Evolutionary conservation across 768 basidiomycete genomes (phyloP).

Genomic region (Lactarius psammicola): DNA sequence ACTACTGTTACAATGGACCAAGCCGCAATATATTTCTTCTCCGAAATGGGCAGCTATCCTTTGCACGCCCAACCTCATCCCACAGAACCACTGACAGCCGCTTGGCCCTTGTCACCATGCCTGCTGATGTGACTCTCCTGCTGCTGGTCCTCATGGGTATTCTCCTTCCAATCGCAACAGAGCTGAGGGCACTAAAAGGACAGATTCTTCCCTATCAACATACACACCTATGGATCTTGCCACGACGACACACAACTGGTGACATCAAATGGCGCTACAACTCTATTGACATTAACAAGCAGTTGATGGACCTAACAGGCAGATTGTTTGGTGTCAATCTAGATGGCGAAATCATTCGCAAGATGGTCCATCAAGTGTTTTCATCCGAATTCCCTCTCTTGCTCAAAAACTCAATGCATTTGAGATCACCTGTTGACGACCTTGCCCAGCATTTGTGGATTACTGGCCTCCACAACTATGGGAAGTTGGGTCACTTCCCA

Average conservation of each 20-base stretch:
- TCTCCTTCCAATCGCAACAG: neutral
- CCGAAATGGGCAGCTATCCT: neutral
- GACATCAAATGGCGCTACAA: neutral
- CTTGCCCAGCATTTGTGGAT: neutral
- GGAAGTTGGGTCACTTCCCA: neutral
- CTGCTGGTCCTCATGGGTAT: neutral
- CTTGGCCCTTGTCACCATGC: neutral
- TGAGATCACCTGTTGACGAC: neutral
- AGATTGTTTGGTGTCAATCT: neutral
- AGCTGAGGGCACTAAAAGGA: neutral
- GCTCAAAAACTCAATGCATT: neutral
- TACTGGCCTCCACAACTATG: neutral
- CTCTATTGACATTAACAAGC: neutral
- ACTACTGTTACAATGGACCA: neutral
- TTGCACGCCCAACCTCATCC: neutral
- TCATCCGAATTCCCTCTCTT: neutral
- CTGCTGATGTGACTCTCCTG: neutral
- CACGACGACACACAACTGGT: neutral
- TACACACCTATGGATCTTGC: neutral
- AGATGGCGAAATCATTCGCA: neutral
- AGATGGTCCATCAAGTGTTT: neutral
- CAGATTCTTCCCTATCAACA: neutral
- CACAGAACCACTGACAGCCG: neutral
- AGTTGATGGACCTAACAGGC: neutral
- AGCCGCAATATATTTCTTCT: neutral